These are phyloP conservation scores for Lentinula novae-zelandiae DNA, from an alignment of 1,284 basidiomycete species.

Conservation along the genomic window DNA sequence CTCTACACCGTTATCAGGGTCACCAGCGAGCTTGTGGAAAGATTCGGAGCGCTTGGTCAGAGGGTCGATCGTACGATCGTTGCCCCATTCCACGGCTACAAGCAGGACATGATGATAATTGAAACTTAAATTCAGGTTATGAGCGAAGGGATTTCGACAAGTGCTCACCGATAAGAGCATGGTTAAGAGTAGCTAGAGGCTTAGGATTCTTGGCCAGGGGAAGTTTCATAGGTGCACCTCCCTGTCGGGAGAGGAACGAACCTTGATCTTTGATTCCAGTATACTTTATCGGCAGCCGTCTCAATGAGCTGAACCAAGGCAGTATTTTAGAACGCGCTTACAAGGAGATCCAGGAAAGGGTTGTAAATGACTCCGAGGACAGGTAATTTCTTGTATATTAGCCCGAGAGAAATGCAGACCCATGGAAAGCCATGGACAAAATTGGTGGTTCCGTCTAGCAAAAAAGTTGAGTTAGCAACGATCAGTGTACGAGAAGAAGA, in stretches of 20 bases:
- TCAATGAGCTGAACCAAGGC: not conserved
- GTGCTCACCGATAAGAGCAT: slow-evolving; percentile 69
- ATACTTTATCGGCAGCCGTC: slow-evolving; percentile 49
- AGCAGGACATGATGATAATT: no score
- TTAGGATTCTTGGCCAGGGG: slow-evolving; percentile 63
- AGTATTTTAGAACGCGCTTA: slow-evolving; percentile 25
- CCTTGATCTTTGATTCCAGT: slow-evolving; percentile 79
- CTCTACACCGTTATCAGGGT: slow-evolving; percentile 57
- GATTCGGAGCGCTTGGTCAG: slow-evolving; percentile 67
- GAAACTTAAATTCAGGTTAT: no score
- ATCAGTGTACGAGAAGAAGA: not conserved
- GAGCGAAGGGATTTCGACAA: not conserved
- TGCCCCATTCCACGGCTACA: slow-evolving; percentile 90
- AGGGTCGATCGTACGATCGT: slow-evolving; percentile 62
- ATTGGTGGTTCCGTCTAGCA: slow-evolving; percentile 86
- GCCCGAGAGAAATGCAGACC: slow-evolving; percentile 87
- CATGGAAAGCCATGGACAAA: slow-evolving; percentile 92
- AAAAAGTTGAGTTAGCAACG: not conserved
- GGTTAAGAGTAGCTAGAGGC: slow-evolving; percentile 70
- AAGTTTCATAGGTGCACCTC: slow-evolving; percentile 59
- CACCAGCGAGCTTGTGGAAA: slow-evolving; percentile 77
- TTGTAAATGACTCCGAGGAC: slow-evolving; percentile 91
- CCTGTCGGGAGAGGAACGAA: slow-evolving; percentile 64
- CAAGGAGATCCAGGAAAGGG: slow-evolving; percentile 84
- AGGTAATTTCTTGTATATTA: slow-evolving; percentile 79